Evolutionary conservation across 176 grass and related monocot species (phyloP).

Genomic region (Puccinellia tenuiflora): DNA sequence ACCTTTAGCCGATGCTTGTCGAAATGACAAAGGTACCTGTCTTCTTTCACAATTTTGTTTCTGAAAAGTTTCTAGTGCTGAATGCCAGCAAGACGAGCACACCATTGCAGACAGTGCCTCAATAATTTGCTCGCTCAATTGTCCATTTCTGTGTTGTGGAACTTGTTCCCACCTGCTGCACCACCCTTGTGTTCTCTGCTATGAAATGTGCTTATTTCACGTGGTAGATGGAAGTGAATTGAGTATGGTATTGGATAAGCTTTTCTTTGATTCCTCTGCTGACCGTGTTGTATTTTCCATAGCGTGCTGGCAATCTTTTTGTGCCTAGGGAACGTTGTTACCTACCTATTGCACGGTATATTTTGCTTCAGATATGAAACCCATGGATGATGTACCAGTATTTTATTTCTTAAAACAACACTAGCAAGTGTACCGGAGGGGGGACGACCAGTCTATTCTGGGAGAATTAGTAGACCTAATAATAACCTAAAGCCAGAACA

Average conservation of each 20-base stretch:
- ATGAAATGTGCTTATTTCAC: background rate
- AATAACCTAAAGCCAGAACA: background rate
- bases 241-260: background rate
- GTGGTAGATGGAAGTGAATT: background rate
- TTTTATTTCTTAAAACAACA: background rate
- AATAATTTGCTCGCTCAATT: slow-evolving; percentile 63
- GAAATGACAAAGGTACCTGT: slow-evolving; percentile 37
- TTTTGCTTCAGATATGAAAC: background rate
- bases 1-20: slow-evolving; percentile 46
- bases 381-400: no score
- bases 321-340: background rate
- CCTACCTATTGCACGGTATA: background rate
- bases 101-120: slow-evolving; percentile 41
- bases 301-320: background rate
- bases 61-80: slow-evolving; percentile 35
- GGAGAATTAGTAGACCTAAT: background rate
- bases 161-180: slow-evolving; percentile 5
- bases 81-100: slow-evolving; percentile 54
- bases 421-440: background rate
- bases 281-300: background rate
- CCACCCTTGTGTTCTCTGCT: background rate
- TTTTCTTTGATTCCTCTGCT: background rate
- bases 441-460: no score
- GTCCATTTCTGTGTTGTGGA: slow-evolving; percentile 24
- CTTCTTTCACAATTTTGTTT: slow-evolving; percentile 63